Conservation (phyloP, 768 basidiomycete species). For the Hericium rajendrae region DNA sequence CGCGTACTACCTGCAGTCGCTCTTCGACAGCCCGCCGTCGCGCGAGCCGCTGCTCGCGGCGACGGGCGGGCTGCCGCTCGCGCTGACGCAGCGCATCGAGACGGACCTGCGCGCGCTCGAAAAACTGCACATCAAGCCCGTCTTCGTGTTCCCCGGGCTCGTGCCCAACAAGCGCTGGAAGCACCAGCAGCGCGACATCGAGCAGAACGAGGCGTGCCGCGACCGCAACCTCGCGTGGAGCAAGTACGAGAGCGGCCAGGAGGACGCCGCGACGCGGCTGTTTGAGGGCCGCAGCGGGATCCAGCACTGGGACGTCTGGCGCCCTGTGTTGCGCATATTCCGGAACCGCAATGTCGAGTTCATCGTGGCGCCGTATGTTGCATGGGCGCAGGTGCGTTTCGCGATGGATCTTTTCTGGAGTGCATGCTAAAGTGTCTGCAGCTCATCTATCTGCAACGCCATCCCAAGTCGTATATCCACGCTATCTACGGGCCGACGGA, state of each 20-base stretch:
- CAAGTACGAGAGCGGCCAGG: slow-evolving; percentile 86
- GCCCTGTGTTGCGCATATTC: slow-evolving; percentile 85
- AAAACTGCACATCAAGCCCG: slow-evolving; percentile 89
- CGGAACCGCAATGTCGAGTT: slow-evolving; percentile 94
- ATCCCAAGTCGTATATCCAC: slow-evolving; percentile 89
- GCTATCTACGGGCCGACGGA: slow-evolving; percentile 90
- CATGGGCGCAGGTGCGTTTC: slow-evolving; percentile 84
- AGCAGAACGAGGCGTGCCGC: slow-evolving; percentile 53
- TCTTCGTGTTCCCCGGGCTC: slow-evolving; percentile 95
- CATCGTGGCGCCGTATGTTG: slow-evolving; percentile 89
- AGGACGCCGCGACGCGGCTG: slow-evolving; percentile 77
- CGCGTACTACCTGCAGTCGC: slow-evolving; percentile 72
- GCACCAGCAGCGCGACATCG: slow-evolving; percentile 41
- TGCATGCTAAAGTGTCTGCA: slow-evolving; percentile 22
- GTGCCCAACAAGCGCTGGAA: slow-evolving; percentile 68
- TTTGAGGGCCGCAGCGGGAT: slow-evolving; percentile 70
- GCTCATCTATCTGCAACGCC: slow-evolving; percentile 92
- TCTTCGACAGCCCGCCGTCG: slow-evolving; percentile 67
- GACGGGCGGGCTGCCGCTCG: slow-evolving; percentile 89
- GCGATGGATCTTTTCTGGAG: slow-evolving; percentile 1
- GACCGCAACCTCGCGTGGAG: slow-evolving; percentile 84
- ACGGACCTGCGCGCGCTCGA: slow-evolving; percentile 85
- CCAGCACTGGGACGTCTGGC: slow-evolving; percentile 86
- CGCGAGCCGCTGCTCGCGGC: slow-evolving; percentile 90
- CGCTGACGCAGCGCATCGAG: slow-evolving; percentile 82